Evolutionary conservation across 768 basidiomycete species (phyloP).

Genomic region (Leucosporidium creatinivorum): DNA sequence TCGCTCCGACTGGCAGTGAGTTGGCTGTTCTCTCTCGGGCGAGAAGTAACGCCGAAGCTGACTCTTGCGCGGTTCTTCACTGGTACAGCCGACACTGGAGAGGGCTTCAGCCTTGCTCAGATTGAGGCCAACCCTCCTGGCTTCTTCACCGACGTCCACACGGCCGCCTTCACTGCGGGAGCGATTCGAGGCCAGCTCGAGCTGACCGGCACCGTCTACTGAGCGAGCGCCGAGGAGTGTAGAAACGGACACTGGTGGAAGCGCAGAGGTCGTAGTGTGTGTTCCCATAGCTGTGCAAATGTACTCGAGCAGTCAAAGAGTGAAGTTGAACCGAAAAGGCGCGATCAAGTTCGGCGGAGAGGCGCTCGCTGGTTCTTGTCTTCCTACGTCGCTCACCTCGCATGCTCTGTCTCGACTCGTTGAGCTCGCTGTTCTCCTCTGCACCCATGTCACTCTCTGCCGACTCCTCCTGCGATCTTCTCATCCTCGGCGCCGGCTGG

Average conservation of each 20-base stretch:
- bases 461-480: constrained; percentile 46
- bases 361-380: too few relatives aligned
- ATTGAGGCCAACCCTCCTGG: constrained; percentile 40
- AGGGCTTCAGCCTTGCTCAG: constrained; percentile 35
- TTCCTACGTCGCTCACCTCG: too few relatives aligned
- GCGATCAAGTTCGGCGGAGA: too few relatives aligned
- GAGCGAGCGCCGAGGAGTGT: neutral
- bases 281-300: too few relatives aligned
- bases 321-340: too few relatives aligned
- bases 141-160: constrained; percentile 43
- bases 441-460: neutral
- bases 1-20: constrained; percentile 39
- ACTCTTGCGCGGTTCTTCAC: neutral
- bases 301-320: too few relatives aligned
- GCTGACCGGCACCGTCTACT: constrained; percentile 1
- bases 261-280: too few relatives aligned
- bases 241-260: too few relatives aligned
- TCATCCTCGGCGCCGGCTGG: constrained; percentile 64
- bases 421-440: neutral
- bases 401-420: too few relatives aligned
- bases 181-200: constrained; percentile 41
- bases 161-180: constrained; percentile 39
- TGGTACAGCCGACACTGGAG: constrained; percentile 36
- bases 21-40: too few relatives aligned
- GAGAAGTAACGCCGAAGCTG: neutral